These are phyloP conservation scores for Smittium mucronatum DNA, from an alignment of 371 early-diverging fungal species.

Conservation along the genomic window DNA sequence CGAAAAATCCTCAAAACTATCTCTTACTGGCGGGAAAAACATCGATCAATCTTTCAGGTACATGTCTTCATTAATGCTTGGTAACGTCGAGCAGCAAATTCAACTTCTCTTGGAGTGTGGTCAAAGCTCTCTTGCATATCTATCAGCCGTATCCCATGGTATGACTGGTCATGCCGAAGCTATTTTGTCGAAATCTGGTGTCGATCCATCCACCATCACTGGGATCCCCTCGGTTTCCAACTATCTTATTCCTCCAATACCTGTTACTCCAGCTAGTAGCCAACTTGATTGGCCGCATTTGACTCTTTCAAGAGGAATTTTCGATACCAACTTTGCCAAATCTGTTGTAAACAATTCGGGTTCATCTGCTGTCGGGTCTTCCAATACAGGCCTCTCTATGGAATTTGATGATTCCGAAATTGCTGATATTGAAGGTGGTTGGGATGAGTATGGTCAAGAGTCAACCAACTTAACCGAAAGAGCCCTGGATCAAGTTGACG, in stretches of 20 bases:
- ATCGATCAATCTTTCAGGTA: conserved; percentile 71
- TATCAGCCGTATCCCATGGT: conserved; percentile 81
- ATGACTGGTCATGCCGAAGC: conserved; percentile 64
- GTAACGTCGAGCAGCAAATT: conserved; percentile 75
- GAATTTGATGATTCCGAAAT: not conserved
- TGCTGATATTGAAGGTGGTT: conserved; percentile 1
- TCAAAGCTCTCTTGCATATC: conserved; percentile 77
- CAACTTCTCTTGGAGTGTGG: conserved; percentile 65
- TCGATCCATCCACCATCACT: conserved; percentile 49
- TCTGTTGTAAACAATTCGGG: conserved; percentile 24
- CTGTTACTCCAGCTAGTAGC: conserved; percentile 41
- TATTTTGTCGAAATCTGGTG: conserved; percentile 56
- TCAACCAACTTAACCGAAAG: conserved; percentile 12
- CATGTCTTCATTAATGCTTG: conserved; percentile 78
- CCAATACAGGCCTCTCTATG: conserved; percentile 23
- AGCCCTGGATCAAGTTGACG: not conserved
- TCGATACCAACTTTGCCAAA: conserved; percentile 25
- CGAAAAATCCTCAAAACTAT: conserved; percentile 80
- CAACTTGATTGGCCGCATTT: conserved; percentile 83
- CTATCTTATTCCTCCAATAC: conserved; percentile 49
- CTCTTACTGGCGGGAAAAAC: conserved; percentile 73
- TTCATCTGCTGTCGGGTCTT: conserved; percentile 23
- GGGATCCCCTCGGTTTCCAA: conserved; percentile 30
- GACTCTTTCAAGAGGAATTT: conserved; percentile 47
- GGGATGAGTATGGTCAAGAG: conserved; percentile 23